Evolutionary conservation across 2,329 filamentous ascomycete species (phyloP).

Genomic region (Biscogniauxia marginata): DNA sequence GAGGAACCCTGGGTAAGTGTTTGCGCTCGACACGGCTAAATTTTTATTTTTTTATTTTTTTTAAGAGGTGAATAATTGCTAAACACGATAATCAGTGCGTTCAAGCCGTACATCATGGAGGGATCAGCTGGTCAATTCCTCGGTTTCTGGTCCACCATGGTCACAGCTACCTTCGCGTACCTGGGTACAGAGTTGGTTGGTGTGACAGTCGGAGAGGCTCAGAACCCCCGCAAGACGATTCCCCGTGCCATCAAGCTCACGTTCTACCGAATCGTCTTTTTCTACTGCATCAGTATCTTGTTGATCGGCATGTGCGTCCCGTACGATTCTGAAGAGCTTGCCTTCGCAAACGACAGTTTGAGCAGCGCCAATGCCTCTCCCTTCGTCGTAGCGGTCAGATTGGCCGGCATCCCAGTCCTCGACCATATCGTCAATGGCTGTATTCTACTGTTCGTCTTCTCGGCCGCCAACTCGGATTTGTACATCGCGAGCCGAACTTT

Average conservation of each 20-base stretch:
- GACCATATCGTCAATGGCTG: slow-evolving; percentile 71
- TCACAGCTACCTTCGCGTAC: slow-evolving; percentile 77
- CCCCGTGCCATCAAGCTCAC: slow-evolving; percentile 77
- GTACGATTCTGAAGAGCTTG: slow-evolving; percentile 62
- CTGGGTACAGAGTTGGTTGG: slow-evolving; percentile 75
- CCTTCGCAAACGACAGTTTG: slow-evolving; percentile 53
- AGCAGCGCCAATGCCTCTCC: slow-evolving; percentile 63
- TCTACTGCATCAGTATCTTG: slow-evolving; percentile 73
- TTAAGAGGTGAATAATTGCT: not conserved
- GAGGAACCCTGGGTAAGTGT: slow-evolving; percentile 53
- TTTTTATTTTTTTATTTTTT: not conserved
- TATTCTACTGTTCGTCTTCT: slow-evolving; percentile 75
- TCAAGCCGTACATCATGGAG: slow-evolving; percentile 45
- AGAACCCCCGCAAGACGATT: slow-evolving; percentile 75
- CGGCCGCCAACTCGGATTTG: slow-evolving; percentile 73
- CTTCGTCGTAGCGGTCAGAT: slow-evolving; percentile 70
- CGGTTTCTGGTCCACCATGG: slow-evolving; percentile 68
- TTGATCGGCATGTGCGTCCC: slow-evolving; percentile 75
- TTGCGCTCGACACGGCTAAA: slow-evolving; percentile 28
- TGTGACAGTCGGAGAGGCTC: slow-evolving; percentile 75
- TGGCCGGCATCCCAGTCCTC: slow-evolving; percentile 61
- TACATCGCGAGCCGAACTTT: slow-evolving; percentile 74
- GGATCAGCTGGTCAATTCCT: slow-evolving; percentile 54
- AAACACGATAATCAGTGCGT: slow-evolving; percentile 38
- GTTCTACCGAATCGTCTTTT: slow-evolving; percentile 79